Percentiles rank a stretch among this genome's conserved stretches.
Conservation (phyloP, 306 rosid genomes). For the Macrotyloma uniflorum region DNA sequence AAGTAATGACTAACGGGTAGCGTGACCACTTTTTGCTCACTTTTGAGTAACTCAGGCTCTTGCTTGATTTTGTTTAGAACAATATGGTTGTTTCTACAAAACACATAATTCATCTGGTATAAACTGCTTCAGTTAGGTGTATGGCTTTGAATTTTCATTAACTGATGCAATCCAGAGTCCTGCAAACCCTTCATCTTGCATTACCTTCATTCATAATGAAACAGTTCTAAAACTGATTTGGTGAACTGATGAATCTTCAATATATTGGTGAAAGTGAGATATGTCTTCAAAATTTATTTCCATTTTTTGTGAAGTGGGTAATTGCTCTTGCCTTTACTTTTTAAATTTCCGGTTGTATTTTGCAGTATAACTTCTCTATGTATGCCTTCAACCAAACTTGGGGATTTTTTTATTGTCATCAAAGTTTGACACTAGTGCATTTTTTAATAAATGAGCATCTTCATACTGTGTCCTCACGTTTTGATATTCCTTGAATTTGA, state of each 20-base stretch:
- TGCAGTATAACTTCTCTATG: background rate
- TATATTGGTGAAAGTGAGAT: constrained; percentile 1
- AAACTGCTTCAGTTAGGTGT: constrained; percentile 12
- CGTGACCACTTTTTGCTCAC: background rate
- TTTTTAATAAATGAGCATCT: constrained; percentile 15
- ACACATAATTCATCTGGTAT: constrained; percentile 5
- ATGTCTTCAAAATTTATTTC: constrained; percentile 25
- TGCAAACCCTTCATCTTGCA: constrained; percentile 12
- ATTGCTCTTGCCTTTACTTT: constrained; percentile 1
- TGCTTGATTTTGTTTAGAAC: constrained; percentile 17
- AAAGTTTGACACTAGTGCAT: constrained; percentile 12
- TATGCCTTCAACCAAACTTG: constrained; percentile 20
- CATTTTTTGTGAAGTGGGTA: constrained; percentile 1
- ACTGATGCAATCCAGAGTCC: background rate
- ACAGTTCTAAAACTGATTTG: constrained; percentile 4
- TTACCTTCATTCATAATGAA: background rate
- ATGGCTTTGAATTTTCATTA: constrained; percentile 10
- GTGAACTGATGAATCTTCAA: constrained; percentile 13
- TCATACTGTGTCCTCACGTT: constrained; percentile 5
- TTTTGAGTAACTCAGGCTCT: constrained; percentile 23
- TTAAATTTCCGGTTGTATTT: constrained; percentile 2
- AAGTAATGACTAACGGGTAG: background rate
- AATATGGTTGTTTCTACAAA: constrained; percentile 5
- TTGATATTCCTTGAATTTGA: constrained; percentile 33
- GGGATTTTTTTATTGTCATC: background rate